A percentile compares a stretch with the other conserved stretches of the same genome.
Conservation (phyloP, 306 rosid species). For the Prunus fruticosa region DNA sequence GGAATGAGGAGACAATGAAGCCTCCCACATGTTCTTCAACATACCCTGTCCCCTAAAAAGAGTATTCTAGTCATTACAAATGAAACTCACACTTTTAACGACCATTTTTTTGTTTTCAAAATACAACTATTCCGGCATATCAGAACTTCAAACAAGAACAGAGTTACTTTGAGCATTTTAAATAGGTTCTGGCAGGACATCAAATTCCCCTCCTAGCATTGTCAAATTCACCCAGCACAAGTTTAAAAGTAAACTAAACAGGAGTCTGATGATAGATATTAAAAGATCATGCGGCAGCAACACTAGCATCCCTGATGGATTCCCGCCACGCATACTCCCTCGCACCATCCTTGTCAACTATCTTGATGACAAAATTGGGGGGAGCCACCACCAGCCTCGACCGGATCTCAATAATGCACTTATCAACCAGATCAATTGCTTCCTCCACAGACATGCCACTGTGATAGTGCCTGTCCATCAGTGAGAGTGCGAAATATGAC, state of each 20-base stretch:
- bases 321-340: constrained; percentile 85
- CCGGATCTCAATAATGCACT: constrained; percentile 73
- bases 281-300: constrained; percentile 48
- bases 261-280: constrained; percentile 3
- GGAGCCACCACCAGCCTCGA: constrained; percentile 86
- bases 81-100: neutral
- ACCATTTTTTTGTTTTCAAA: neutral
- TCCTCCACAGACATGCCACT: constrained; percentile 81
- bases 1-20: neutral
- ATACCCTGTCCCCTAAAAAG: neutral
- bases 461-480: constrained; percentile 94
- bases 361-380: constrained; percentile 91
- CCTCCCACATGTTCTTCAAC: neutral
- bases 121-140: constrained; percentile 15
- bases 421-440: constrained; percentile 75
- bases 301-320: constrained; percentile 51
- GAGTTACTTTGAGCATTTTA: constrained; percentile 5
- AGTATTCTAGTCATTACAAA: neutral
- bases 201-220: neutral
- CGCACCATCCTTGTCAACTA: constrained; percentile 91
- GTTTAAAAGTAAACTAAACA: neutral
- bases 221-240: neutral
- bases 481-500: constrained; percentile 77
- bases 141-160: constrained; percentile 3
- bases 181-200: constrained; percentile 6